Conservation (phyloP, 1,284 basidiomycete species). For the Clitocybe nebularis region DNA sequence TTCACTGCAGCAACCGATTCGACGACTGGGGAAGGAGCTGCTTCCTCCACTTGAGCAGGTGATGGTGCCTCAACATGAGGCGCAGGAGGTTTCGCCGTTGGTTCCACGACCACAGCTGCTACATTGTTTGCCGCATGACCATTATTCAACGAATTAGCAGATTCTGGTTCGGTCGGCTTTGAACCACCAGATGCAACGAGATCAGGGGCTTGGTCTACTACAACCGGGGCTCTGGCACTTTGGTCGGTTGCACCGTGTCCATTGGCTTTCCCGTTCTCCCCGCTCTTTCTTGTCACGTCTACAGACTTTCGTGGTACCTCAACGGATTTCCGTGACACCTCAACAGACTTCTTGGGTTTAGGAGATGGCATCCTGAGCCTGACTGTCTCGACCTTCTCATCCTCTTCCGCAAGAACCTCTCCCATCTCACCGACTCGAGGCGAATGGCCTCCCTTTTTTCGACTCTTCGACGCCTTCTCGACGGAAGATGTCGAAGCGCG, state of each 20-base stretch:
- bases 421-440: slow-evolving; percentile 60
- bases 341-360: slow-evolving; percentile 24
- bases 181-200: neutral
- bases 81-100: no score
- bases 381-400: slow-evolving; percentile 20
- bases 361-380: slow-evolving; percentile 24
- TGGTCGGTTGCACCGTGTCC: slow-evolving; percentile 6
- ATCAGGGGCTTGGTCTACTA: no score
- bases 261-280: slow-evolving; percentile 8
- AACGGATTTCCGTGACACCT: slow-evolving; percentile 21
- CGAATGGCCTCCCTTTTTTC: slow-evolving; percentile 29
- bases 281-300: slow-evolving; percentile 11
- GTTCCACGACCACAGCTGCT: no score
- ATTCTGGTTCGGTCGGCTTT: neutral
- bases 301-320: slow-evolving; percentile 6
- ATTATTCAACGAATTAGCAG: neutral
- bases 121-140: neutral
- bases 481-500: slow-evolving; percentile 3
- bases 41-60: neutral
- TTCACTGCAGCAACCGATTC: slow-evolving; percentile 7
- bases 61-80: no score
- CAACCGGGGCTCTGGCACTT: slow-evolving; percentile 9
- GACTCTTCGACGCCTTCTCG: slow-evolving; percentile 21
- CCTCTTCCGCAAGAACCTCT: slow-evolving; percentile 54
- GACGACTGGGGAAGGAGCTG: slow-evolving; percentile 3